Evolutionary conservation across 768 basidiomycete genomes (phyloP), one percentile per base, ranked within the genome.

Genomic region (Cystobasidium onofrii): DNA sequence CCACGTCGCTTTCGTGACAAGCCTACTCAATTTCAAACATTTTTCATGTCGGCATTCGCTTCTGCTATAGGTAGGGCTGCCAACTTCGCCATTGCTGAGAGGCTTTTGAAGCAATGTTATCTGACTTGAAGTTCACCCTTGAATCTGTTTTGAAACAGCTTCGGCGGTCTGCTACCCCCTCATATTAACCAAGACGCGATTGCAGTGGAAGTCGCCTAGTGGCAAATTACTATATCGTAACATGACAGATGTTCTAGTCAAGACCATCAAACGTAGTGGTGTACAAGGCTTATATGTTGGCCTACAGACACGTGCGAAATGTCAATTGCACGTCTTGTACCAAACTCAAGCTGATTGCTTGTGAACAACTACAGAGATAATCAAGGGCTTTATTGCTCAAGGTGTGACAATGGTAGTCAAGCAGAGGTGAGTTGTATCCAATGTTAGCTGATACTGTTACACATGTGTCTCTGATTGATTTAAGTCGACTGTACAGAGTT

Each of bases 391-490:
- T 70, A 76, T 88, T 31, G 85, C 83, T 75, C 85, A 87, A 78
- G 87, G 87, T 0, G 82, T 87, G 0, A 86, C 86, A 4, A 85
- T 87, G 79, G 78, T 86, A 73, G 82, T 87, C 41, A 88, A 87
- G 80, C 85, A 86, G 74, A 81, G 86, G 69, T 55, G 34, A 46
- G 65, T 36, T n/a, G 46, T n/a, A n/a, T n/a, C n/a, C n/a, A n/a
- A n/a, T n/a, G n/a, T n/a, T n/a, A n/a, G 12, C 46, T 50, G 63
- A 41, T 12, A 27, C 60, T 61, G 46, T 17, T 4, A 50, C 6
- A n/a, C n/a, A n/a, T n/a, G n/a, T n/a, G n/a, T n/a, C n/a, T n/a
- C n/a, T n/a, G n/a, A n/a, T n/a, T 50, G 46, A 39, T 15, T 39
- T 50, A 20, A 7, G 9, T 50, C n/a, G 6, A 15, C 4, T 39